phyloP scores from a whole-genome alignment of 2,329 filamentous ascomycete genomes.

The Diaporthe capsici region DNA sequence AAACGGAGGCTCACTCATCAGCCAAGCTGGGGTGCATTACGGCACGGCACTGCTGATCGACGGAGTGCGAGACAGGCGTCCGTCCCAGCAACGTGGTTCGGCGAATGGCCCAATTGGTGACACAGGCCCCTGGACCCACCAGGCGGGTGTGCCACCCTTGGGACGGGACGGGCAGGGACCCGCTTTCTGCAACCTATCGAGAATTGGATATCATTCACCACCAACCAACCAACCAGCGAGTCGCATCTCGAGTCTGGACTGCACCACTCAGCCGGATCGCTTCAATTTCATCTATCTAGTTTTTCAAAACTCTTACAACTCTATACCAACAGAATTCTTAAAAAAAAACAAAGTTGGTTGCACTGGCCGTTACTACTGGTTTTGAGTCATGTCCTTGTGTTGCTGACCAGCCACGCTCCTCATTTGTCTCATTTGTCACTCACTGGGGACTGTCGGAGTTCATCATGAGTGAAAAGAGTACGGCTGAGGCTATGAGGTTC shows the following conservation, averaged over 20 bases:
- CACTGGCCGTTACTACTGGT: background rate
- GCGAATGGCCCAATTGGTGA: conserved; percentile 18
- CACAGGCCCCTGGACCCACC: conserved; percentile 1
- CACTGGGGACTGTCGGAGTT: background rate
- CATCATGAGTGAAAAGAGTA: conserved; percentile 42
- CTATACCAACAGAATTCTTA: background rate
- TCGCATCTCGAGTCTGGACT: background rate
- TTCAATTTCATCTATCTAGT: background rate
- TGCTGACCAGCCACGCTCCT: conserved; percentile 9
- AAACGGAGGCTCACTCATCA: conserved; percentile 2
- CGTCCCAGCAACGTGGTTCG: conserved; percentile 31
- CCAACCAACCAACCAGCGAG: background rate
- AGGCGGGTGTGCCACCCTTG: background rate
- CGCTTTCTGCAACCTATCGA: background rate
- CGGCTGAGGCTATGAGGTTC: conserved; percentile 56
- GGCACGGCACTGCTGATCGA: conserved; percentile 13
- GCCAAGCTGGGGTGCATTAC: conserved; percentile 13
- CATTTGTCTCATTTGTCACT: background rate
- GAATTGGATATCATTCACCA: background rate
- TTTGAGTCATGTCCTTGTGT: conserved; percentile 23
- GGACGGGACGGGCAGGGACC: conserved; percentile 15
- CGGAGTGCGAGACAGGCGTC: conserved; percentile 10
- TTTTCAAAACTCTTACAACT: background rate
- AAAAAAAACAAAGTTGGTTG: background rate
- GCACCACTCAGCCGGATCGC: background rate